A percentile compares a stretch with the other conserved stretches of the same genome.
These are phyloP conservation scores for Fusarium dimerum DNA, from an alignment of 2,329 filamentous ascomycete genomes.

Conservation along the genomic window DNA sequence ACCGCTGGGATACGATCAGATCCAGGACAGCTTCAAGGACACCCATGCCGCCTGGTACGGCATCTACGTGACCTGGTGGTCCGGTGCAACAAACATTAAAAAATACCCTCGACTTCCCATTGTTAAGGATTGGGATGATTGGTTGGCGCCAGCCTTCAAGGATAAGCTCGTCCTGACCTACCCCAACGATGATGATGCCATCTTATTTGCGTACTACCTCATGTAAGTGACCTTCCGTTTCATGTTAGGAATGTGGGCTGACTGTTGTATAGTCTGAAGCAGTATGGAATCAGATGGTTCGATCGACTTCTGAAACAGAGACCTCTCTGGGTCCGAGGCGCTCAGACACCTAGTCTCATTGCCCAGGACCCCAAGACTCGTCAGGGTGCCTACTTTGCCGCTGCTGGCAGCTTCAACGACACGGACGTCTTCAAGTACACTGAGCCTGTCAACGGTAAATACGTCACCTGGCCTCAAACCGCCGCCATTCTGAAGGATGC, in stretches of 20 bases:
- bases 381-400: constrained; percentile 38
- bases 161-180: constrained; percentile 55
- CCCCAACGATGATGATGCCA: constrained; percentile 59
- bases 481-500: constrained; percentile 50
- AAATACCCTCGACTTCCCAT: constrained; percentile 31
- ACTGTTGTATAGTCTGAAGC: constrained; percentile 30
- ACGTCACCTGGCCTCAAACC: constrained; percentile 50
- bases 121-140: constrained; percentile 42
- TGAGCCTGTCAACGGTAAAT: constrained; percentile 40
- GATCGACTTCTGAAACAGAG: constrained; percentile 49
- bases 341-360: constrained; percentile 44
- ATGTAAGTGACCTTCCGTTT: constrained; percentile 37
- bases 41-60: constrained; percentile 41
- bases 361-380: constrained; percentile 27
- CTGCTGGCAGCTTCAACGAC: constrained; percentile 17
- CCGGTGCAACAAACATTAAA: constrained; percentile 31
- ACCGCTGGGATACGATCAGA: constrained; percentile 42
- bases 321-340: constrained; percentile 55
- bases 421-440: constrained; percentile 23
- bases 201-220: constrained; percentile 51
- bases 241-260: not conserved
- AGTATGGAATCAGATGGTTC: constrained; percentile 49
- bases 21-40: constrained; percentile 42
- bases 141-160: constrained; percentile 51
- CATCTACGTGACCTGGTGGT: constrained; percentile 40